Conservation (phyloP, 225 moss, liverwort and hornwort genomes). For the Lunularia cruciata region DNA sequence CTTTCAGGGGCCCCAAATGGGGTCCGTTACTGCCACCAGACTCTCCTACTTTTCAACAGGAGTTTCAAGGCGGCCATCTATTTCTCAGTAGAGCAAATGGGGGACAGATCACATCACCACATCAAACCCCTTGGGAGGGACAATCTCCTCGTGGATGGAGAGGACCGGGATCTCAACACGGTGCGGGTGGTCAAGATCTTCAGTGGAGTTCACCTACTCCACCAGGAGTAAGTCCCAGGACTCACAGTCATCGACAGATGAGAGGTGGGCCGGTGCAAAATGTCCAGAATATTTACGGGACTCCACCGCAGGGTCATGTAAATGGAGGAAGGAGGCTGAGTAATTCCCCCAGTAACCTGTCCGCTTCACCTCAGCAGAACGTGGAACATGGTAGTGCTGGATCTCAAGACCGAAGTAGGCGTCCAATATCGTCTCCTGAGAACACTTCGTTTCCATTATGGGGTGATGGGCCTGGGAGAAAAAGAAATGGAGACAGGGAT, state of each 20-base stretch:
- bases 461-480: constrained; percentile 22
- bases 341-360: constrained; percentile 16
- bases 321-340: constrained; percentile 19
- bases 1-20: constrained; percentile 29
- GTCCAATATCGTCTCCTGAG: constrained; percentile 21
- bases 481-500: constrained; percentile 21
- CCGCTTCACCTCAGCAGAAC: constrained; percentile 15
- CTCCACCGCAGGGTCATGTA: constrained; percentile 26
- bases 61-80: constrained; percentile 34
- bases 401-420: constrained; percentile 28
- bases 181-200: constrained; percentile 20
- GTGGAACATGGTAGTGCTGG: constrained; percentile 9
- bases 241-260: constrained; percentile 23
- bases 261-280: constrained; percentile 21
- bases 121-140: constrained; percentile 22
- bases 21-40: constrained; percentile 29
- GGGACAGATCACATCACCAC: constrained; percentile 14
- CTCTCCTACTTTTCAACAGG: constrained; percentile 23
- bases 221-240: constrained; percentile 26
- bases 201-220: constrained; percentile 31
- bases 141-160: constrained; percentile 34
- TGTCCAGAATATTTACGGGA: constrained; percentile 15
- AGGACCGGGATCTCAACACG: constrained; percentile 13
- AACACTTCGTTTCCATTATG: constrained; percentile 24
- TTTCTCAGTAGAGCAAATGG: constrained; percentile 31